These are phyloP conservation scores for Tylopilus balloui DNA, from an alignment of 768 basidiomycete genomes.

Conservation along the genomic window DNA sequence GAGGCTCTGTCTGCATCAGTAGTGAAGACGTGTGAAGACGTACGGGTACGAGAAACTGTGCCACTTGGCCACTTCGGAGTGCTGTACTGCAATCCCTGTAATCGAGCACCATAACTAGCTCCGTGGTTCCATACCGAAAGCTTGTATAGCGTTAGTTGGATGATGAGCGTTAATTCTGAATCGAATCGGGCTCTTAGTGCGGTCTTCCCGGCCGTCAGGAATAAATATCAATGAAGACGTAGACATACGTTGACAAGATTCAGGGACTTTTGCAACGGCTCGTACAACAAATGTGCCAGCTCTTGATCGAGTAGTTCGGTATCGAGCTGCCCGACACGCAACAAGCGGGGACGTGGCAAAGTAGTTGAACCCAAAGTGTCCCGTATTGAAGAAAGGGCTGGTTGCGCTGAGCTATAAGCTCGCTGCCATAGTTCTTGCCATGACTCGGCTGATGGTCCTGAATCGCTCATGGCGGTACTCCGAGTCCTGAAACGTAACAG, in stretches of 20 bases:
- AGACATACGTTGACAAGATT: constrained; percentile 59
- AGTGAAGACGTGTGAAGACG: constrained; percentile 15
- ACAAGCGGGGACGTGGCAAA: constrained; percentile 42
- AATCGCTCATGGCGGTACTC: constrained; percentile 14
- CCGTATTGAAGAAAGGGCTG: constrained; percentile 46
- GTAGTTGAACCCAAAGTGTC: constrained; percentile 33
- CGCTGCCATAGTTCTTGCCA: constrained; percentile 48
- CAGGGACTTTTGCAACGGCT: constrained; percentile 74
- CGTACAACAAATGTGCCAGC: constrained; percentile 72
- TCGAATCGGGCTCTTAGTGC: constrained; percentile 59
- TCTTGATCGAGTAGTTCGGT: constrained; percentile 88
- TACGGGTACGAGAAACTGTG: constrained; percentile 19
- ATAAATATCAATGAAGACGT: background rate
- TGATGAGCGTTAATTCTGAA: constrained; percentile 67
- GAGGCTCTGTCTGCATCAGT: background rate
- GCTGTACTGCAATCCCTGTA: constrained; percentile 72
- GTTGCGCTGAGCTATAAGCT: constrained; percentile 61
- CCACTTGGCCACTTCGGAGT: constrained; percentile 11
- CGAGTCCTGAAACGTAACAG: background rate
- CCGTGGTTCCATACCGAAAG: constrained; percentile 78
- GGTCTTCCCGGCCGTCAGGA: constrained; percentile 39
- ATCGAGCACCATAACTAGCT: constrained; percentile 76
- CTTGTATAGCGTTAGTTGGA: constrained; percentile 72
- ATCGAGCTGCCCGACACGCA: constrained; percentile 89
- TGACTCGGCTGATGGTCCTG: constrained; percentile 5